Base-by-base conservation (phyloP, 768 basidiomycete species). In the Tubosaeta sp. region DNA sequence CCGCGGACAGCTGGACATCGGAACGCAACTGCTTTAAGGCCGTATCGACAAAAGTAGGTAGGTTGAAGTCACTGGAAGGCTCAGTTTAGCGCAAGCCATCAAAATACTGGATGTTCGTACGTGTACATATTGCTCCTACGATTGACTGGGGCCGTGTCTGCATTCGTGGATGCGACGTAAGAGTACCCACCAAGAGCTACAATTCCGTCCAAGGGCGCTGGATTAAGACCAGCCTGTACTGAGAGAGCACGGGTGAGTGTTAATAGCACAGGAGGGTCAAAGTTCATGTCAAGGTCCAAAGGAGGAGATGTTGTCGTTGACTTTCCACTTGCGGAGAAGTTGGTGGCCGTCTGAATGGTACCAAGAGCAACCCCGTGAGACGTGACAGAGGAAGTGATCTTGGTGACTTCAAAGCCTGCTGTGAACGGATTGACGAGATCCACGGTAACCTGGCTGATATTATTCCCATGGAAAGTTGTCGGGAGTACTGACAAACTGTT, bases 201-300 rank as follows among this genome's bases (percentile, higher is more conserved):
- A 51, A 90, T 82, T 9, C 74, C 78, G 54, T 90, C 87, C 57
- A 89, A 67, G 26, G 84, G 84, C 6, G 74, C 71, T 1, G 79
- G 77, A 53, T 79, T 72, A 48, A 85, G 63, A 1, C 84, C 83
- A 10, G 85, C 85, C 50, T 83, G 74, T 12, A 83, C 74, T 4
- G 85, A 85, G 11, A 88, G 74, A 5, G 75, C 72, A n/a, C 85
- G 79, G 31, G 85, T 84, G 22, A 89, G 71, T 0, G 85, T 84
- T 65, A 90, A 89, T 34, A 90, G 71, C n/a, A 77, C 70, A 9
- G 79, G 65, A 17, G 85, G 85, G 56, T 87, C 81, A 56, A 83
- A 76, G 62, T 88, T 86, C 78, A 88, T 78, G 59, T 80, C 69
- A 49, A 88, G 68, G 52, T 81, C 69, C 52, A 89, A 70, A 6